Evolutionary conservation across 2,329 filamentous ascomycete species (phyloP).

Genomic region (Ophiosphaerella narmari): DNA sequence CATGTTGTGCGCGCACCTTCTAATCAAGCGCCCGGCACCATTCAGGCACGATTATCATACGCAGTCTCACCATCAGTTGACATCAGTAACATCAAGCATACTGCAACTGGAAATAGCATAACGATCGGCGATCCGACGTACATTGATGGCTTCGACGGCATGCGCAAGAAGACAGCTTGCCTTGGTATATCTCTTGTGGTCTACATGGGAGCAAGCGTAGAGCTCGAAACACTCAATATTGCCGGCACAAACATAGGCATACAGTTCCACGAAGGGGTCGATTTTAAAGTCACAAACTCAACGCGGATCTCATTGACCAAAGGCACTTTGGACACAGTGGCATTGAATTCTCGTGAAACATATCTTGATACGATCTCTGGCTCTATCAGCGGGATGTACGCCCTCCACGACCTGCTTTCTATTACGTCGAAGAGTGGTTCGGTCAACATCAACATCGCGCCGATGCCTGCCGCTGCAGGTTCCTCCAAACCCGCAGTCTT

Average conservation of each 20-base stretch:
- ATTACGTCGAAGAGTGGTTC: slow-evolving; percentile 49
- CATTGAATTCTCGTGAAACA: slow-evolving; percentile 46
- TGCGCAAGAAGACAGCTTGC: slow-evolving; percentile 34
- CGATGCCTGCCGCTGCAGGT: slow-evolving; percentile 37
- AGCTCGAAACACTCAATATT: slow-evolving; percentile 42
- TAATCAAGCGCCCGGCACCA: slow-evolving; percentile 41
- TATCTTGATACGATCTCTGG: slow-evolving; percentile 47
- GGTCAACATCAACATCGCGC: slow-evolving; percentile 47
- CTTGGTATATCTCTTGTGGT: slow-evolving; percentile 46
- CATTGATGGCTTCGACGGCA: slow-evolving; percentile 29
- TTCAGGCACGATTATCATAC: slow-evolving; percentile 44
- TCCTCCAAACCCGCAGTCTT: slow-evolving; percentile 44
- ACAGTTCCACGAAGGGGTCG: slow-evolving; percentile 38
- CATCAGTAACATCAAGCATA: slow-evolving; percentile 36
- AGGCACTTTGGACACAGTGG: slow-evolving; percentile 39
- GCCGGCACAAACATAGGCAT: slow-evolving; percentile 46
- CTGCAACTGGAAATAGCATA: slow-evolving; percentile 24
- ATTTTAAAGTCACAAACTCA: slow-evolving; percentile 38
- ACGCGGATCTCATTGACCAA: slow-evolving; percentile 41
- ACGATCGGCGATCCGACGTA: slow-evolving; percentile 33
- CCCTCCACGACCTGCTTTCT: slow-evolving; percentile 47
- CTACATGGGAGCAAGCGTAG: slow-evolving; percentile 41
- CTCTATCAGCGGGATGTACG: slow-evolving; percentile 48
- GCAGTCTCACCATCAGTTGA: slow-evolving; percentile 42
- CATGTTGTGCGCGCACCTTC: slow-evolving; percentile 41